Evolutionary conservation across 129 eudicot species (phyloP), one percentile per base, ranked within the genome.

Genomic region (Tagetes patula): DNA sequence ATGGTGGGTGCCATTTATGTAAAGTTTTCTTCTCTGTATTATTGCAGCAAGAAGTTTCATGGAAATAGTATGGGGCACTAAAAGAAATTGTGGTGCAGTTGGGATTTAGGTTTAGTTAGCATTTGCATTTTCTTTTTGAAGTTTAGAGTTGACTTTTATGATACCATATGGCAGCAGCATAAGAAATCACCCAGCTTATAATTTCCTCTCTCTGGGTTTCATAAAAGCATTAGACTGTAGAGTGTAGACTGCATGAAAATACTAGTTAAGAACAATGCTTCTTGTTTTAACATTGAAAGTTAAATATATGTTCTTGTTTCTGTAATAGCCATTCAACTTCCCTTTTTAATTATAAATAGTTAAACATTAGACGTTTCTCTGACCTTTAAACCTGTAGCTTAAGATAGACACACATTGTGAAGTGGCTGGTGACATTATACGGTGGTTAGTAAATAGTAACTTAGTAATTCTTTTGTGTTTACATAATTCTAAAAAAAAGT

Each of bases 51-150:
- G 58, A n/a, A 52, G 31, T 8, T 52, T 52, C 32, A 52, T 52
- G 14, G 58, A 52, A 2, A 39, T 39, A 39, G 4, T 4, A 4
- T 39, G 3, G 4, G 41, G 41, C 41, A 39, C 46, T 42, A 42
- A 42, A 42, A 4, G 41, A 39, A 55, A 8, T 30, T 54, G 58
- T 13, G 58, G 58, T 52, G 34, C 73, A 36, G 64, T 4, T 1
- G 73, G 61, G 73, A 48, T 69, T 48, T 69, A 13, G 60, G 59
- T 33, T 69, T 47, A 69, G 64, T 70, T 31, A 4, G 47, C 37
- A 46, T 30, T 30, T 10, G 20, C 43, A 68, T 31, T 47, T 68
- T 32, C 45, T 68, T n/a, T 42, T 47, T 67, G 60, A 68, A 71
- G 31, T 40, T 45, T 12, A 53, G 63, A 55, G 54, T 11, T 38